A percentile compares a stretch with the other conserved stretches of the same genome.
Evolutionary conservation across 768 basidiomycete species (phyloP).

Genomic region (Phylloporus arenicola): DNA sequence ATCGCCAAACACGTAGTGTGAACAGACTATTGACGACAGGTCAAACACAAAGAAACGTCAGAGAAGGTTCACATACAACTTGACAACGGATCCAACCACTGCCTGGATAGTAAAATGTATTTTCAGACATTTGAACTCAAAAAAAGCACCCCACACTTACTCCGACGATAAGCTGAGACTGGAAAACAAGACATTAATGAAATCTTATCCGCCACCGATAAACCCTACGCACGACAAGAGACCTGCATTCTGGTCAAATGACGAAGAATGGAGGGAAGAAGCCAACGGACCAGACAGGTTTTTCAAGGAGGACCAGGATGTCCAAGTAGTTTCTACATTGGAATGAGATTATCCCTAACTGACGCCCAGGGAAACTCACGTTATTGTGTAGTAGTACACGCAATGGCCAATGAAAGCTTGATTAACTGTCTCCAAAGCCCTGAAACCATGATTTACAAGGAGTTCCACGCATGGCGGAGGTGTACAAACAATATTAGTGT

Average conservation of each 20-base stretch:
- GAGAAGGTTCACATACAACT: slow-evolving; percentile 36
- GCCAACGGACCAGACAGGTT: slow-evolving; percentile 41
- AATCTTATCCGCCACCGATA: slow-evolving; percentile 2
- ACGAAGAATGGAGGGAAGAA: background rate
- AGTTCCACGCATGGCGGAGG: background rate
- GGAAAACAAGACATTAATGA: background rate
- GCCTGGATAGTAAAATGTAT: slow-evolving; percentile 31
- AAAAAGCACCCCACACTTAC: slow-evolving; percentile 19
- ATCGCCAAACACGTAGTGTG: slow-evolving; percentile 58
- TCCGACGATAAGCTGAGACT: slow-evolving; percentile 44
- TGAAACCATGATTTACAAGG: slow-evolving; percentile 16
- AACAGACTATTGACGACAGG: slow-evolving; percentile 38
- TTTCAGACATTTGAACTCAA: slow-evolving; percentile 2
- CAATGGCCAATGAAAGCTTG: slow-evolving; percentile 48
- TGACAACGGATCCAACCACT: slow-evolving; percentile 51
- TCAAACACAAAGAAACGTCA: background rate
- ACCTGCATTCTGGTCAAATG: slow-evolving; percentile 34
- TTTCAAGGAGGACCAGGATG: slow-evolving; percentile 32
- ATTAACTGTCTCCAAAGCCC: slow-evolving; percentile 44
- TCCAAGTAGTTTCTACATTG: slow-evolving; percentile 37
- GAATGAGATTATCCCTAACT: slow-evolving; percentile 3
- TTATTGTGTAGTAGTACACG: slow-evolving; percentile 50
- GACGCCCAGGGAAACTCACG: slow-evolving; percentile 32
- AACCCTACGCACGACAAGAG: slow-evolving; percentile 39
- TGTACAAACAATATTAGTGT: slow-evolving; percentile 28